Percentiles rank a stretch among this genome's conserved stretches.
These are phyloP conservation scores for Phaseolus lunatus DNA, from an alignment of 306 rosid species.

Conservation along the genomic window DNA sequence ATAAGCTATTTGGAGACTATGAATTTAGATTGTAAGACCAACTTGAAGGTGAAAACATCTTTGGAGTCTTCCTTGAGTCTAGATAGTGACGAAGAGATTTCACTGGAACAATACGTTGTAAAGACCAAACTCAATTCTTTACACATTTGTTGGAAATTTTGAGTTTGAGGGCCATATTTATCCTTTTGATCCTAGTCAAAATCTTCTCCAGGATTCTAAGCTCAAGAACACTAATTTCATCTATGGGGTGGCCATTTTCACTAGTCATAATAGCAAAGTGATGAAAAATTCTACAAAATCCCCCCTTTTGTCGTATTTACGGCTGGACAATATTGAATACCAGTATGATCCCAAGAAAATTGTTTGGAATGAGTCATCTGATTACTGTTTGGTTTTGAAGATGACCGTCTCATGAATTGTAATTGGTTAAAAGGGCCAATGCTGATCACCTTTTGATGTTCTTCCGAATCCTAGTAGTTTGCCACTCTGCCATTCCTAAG, in stretches of 20 bases:
- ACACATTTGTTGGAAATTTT: conserved; percentile 87
- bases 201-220: conserved; percentile 96
- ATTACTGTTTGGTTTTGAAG: conserved; percentile 93
- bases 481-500: conserved; percentile 98
- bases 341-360: conserved; percentile 70
- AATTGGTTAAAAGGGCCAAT: conserved; percentile 83
- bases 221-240: conserved; percentile 84
- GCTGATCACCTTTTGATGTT: conserved; percentile 67
- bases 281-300: conserved; percentile 95
- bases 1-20: conserved; percentile 98
- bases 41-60: conserved; percentile 91
- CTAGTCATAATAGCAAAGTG: conserved; percentile 98
- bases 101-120: conserved; percentile 72
- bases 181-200: conserved; percentile 89
- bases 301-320: conserved; percentile 91
- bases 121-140: conserved; percentile 92
- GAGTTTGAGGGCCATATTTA: conserved; percentile 76
- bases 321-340: conserved; percentile 51
- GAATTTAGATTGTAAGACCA: conserved; percentile 99
- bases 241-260: conserved; percentile 91
- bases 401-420: conserved; percentile 73
- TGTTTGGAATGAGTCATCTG: conserved; percentile 82
- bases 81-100: conserved; percentile 76
- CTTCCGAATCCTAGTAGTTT: conserved; percentile 86
- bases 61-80: conserved; percentile 77